Conservation (phyloP, 768 basidiomycete species). For the Boletus sp. region DNA sequence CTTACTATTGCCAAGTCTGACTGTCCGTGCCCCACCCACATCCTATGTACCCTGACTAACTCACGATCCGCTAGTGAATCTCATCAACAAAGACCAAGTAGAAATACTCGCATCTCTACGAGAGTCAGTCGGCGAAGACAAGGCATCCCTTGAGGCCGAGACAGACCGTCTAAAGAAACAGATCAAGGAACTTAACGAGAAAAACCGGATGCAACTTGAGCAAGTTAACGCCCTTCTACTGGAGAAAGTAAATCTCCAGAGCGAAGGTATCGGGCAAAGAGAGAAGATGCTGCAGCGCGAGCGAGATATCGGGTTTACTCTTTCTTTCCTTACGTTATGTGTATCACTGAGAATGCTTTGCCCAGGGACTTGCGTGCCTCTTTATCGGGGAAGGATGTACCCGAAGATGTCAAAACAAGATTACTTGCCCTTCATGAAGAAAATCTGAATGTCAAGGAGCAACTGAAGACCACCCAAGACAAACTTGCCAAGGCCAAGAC, state of each 20-base stretch:
- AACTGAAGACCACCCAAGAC: conserved; percentile 65
- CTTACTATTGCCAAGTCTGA: conserved; percentile 84
- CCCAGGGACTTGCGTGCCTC: conserved; percentile 75
- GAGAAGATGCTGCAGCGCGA: conserved; percentile 86
- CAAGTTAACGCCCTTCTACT: conserved; percentile 81
- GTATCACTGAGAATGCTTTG: not conserved
- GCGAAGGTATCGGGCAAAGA: conserved; percentile 84
- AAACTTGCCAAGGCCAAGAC: conserved; percentile 78
- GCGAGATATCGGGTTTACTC: conserved; percentile 71
- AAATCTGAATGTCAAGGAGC: conserved; percentile 65
- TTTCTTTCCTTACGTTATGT: not conserved
- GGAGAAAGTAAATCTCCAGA: conserved; percentile 89
- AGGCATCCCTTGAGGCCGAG: conserved; percentile 68
- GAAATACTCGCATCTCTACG: conserved; percentile 84
- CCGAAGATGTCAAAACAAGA: conserved; percentile 77
- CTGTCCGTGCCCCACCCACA: conserved; percentile 43
- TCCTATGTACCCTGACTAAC: conserved; percentile 1
- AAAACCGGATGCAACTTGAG: conserved; percentile 88
- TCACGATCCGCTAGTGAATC: conserved; percentile 54
- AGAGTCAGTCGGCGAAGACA: conserved; percentile 88
- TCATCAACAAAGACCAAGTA: conserved; percentile 91
- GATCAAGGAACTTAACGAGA: conserved; percentile 70
- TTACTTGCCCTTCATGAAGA: conserved; percentile 77
- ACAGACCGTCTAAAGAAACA: conserved; percentile 59
- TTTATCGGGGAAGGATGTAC: conserved; percentile 72